Evolutionary conservation across 2,329 filamentous ascomycete genomes (phyloP).

Genomic region (Cytospora chrysosperma): DNA sequence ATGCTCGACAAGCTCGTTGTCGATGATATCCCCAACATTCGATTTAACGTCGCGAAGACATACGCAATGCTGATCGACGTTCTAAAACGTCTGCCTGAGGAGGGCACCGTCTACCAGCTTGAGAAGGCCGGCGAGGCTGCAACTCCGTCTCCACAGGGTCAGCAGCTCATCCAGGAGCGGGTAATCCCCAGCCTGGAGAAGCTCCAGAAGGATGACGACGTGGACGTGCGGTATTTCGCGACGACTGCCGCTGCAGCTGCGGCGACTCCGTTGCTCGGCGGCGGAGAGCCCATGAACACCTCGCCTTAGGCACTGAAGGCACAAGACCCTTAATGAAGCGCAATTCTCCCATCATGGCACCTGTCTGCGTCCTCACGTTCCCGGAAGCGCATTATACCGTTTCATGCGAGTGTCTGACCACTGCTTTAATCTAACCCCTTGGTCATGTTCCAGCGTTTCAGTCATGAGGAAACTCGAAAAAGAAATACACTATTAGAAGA

Average conservation of each 20-base stretch:
- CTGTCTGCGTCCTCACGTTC: slow-evolving; percentile 1
- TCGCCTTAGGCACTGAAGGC: slow-evolving; percentile 63
- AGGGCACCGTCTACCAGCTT: slow-evolving; percentile 80
- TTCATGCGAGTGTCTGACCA: slow-evolving; percentile 12
- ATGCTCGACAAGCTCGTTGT: slow-evolving; percentile 93
- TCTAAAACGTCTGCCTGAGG: slow-evolving; percentile 84
- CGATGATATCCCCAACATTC: slow-evolving; percentile 97
- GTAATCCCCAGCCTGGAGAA: slow-evolving; percentile 90
- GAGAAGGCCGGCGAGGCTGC: slow-evolving; percentile 71
- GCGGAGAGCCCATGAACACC: slow-evolving; percentile 63
- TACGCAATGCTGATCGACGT: slow-evolving; percentile 87
- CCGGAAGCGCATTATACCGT: background rate
- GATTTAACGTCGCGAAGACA: slow-evolving; percentile 99
- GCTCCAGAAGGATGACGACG: slow-evolving; percentile 94
- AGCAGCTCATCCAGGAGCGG: slow-evolving; percentile 80
- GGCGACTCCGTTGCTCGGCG: slow-evolving; percentile 43
- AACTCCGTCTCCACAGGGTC: slow-evolving; percentile 67
- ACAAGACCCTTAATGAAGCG: slow-evolving; percentile 48
- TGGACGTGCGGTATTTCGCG: slow-evolving; percentile 97
- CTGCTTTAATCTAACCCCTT: slow-evolving; percentile 10
- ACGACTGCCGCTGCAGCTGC: slow-evolving; percentile 75
- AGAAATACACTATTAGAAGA: slow-evolving; percentile 24
- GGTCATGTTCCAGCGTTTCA: slow-evolving; percentile 21
- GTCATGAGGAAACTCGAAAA: slow-evolving; percentile 18
- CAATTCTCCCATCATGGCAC: slow-evolving; percentile 34